Base-by-base conservation (phyloP, 257 asterid species). In the Scutellaria barbata region DNA sequence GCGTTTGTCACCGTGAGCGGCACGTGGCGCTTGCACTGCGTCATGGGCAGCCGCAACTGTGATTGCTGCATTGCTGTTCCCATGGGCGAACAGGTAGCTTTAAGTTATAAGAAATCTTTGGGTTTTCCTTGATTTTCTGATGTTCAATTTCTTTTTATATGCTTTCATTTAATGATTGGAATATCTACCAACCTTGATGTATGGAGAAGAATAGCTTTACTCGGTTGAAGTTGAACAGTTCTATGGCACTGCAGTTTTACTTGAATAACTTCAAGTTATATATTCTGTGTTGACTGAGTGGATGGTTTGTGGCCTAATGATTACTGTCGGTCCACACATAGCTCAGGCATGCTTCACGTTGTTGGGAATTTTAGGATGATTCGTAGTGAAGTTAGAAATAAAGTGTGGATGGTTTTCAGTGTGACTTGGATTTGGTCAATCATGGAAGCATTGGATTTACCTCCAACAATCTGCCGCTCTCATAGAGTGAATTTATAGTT, bases 21-120 rank as follows among this genome's bases (percentile, higher is more conserved):
- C 37, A 80, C 94, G 72, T 95, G 99, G 99, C 96, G 99, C 46
- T 79, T 95, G 82, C 99, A 95, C 78, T 95, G 99, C 75, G 88
- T 95, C 47, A 95, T 84, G 98, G 92, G 87, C 46, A 84, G 95
- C 74, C 80, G 84, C 63, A 20, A 81, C 84, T 89, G 96, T 64
- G 96, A 91, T 80, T 89, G 96, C 76, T 86, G 86, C 22, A 69
- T 94, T 72, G 96, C 93, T 3, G 71, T 94, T 73, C 98, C 99
- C 11, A 88, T 94, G 95, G 98, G 99, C 14, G 95, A 89, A 70
- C 92, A 91, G 98, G 99, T 90, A 68, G 20, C 39, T 63, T 52
- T 59, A 11, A 17, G 9, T 22, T 17, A 16, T 59, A 7, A 18
- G 6, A 13, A 8, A 37, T 18, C 12, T 53, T n/a, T 53, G 0